phyloP scores from a whole-genome alignment of 352 stramenopile genomes.

The Elongisporangium undulatum region DNA sequence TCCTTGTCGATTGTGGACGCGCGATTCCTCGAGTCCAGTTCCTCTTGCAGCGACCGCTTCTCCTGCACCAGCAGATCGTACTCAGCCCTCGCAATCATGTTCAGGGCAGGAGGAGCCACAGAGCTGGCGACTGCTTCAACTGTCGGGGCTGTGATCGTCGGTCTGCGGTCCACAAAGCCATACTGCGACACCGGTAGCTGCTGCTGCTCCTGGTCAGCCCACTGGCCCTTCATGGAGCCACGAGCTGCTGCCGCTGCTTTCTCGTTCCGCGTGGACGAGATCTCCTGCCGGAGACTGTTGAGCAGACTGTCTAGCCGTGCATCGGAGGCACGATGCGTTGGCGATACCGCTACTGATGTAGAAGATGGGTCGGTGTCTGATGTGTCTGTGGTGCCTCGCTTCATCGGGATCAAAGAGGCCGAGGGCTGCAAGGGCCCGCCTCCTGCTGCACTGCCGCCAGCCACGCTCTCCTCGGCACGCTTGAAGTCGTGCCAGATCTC shows the following conservation, averaged over 20 bases:
- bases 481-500: slow-evolving; percentile 77
- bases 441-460: slow-evolving; percentile 1
- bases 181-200: not conserved
- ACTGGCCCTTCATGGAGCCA: not conserved
- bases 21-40: slow-evolving; percentile 14
- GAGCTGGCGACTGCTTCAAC: not conserved
- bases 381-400: not conserved
- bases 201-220: not conserved
- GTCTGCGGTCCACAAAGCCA: not conserved
- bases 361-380: not conserved
- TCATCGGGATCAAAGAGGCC: not conserved
- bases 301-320: slow-evolving; percentile 24
- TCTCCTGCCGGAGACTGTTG: slow-evolving; percentile 12
- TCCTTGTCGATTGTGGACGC: slow-evolving; percentile 28
- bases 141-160: not conserved
- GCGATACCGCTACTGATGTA: not conserved
- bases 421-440: not conserved
- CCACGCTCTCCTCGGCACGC: slow-evolving; percentile 48
- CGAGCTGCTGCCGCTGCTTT: not conserved
- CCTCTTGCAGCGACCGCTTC: slow-evolving; percentile 18
- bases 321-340: slow-evolving; percentile 10
- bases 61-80: slow-evolving; percentile 40
- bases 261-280: slow-evolving; percentile 2
- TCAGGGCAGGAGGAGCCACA: not conserved
- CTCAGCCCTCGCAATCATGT: slow-evolving; percentile 15